Base-by-base conservation (phyloP, 1,284 basidiomycete genomes). In the Veloboletus limbatus region DNA sequence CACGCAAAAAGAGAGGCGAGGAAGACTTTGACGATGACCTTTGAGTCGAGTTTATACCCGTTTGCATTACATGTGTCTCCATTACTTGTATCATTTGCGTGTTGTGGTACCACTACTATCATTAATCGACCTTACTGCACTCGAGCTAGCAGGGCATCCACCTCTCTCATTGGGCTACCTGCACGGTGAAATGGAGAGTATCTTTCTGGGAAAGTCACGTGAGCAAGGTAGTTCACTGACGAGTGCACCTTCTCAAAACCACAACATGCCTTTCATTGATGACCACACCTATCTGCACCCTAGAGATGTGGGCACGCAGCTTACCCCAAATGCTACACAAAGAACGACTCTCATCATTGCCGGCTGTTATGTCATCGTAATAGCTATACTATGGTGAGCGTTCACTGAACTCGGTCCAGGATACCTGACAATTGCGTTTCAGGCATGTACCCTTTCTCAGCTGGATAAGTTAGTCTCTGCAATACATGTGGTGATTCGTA, bases 361-460 rank as follows among this genome's bases (percentile, higher is more conserved):
- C 2, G 87, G 77, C 9, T 75, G 74, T 35, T 92, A 91, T 65
- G 73, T 90, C 45, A 37, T 90, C 30, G 74, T 69, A 6, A 92
- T 92, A 60, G 83, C 72, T 14, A 79, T 91, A 45, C 67, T 91
- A 53, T 90, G 88, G 87, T 86, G 59, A 55, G 78, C 69, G 20
- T 49, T 10, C 22, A 31, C 37, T 45, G 8, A 33, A 26, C 28
- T 25, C 13, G 31, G 17, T 27, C 13, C 36, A 36, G 31, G 20
- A 34, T 13, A 22, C 3, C 47, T 63, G 27, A 62, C 43, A 30
- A 34, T 38, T 17, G 36, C 14, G 13, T 35, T 40, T 35, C 38
- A 90, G 87, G 87, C 86, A 90, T 73, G 72, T 89, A 40, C 88
- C 87, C n/a, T 72, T 80, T 58, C 64, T 92, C 48, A 82, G 79